Evolutionary conservation across 2,329 filamentous ascomycete species (phyloP).

Genomic region (Zymoseptoria crescenta): DNA sequence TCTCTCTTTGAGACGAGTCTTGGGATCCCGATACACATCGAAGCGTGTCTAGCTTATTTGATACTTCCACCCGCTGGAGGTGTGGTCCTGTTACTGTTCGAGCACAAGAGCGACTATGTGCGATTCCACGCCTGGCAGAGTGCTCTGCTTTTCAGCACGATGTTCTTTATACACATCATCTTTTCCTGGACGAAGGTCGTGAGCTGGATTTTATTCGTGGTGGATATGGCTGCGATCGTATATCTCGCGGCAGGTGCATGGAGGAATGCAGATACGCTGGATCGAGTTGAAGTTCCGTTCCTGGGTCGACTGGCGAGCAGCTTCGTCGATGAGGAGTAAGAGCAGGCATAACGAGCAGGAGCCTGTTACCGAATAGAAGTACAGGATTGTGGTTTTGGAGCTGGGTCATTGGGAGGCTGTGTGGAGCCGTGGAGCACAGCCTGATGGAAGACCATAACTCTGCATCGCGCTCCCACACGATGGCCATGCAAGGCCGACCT

Average conservation of each 20-base stretch:
- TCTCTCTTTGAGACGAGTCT: conserved; percentile 76
- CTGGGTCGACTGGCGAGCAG: conserved; percentile 79
- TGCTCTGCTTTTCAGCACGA: conserved; percentile 26
- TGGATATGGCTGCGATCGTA: conserved; percentile 67
- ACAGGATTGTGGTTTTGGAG: background rate
- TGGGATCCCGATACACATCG: conserved; percentile 77
- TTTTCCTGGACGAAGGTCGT: conserved; percentile 79
- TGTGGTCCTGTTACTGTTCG: conserved; percentile 73
- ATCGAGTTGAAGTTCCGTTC: conserved; percentile 75
- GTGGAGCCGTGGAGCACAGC: background rate
- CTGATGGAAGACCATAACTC: background rate
- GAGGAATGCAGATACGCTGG: conserved; percentile 62
- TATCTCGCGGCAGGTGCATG: conserved; percentile 75
- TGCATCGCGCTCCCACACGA: too few relatives aligned
- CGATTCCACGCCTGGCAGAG: conserved; percentile 93
- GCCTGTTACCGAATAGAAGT: background rate
- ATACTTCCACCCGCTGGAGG: conserved; percentile 77
- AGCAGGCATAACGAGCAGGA: background rate
- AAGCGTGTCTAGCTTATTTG: conserved; percentile 84
- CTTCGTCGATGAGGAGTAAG: conserved; percentile 78
- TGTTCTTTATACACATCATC: conserved; percentile 72
- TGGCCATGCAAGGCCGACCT: too few relatives aligned
- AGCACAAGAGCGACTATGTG: conserved; percentile 96
- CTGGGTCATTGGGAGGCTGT: background rate
- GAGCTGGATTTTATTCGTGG: conserved; percentile 72